Evolutionary conservation across 2,329 filamentous ascomycete species (phyloP), one percentile per base, ranked within the genome.

Genomic region (Monosporascus ibericus): DNA sequence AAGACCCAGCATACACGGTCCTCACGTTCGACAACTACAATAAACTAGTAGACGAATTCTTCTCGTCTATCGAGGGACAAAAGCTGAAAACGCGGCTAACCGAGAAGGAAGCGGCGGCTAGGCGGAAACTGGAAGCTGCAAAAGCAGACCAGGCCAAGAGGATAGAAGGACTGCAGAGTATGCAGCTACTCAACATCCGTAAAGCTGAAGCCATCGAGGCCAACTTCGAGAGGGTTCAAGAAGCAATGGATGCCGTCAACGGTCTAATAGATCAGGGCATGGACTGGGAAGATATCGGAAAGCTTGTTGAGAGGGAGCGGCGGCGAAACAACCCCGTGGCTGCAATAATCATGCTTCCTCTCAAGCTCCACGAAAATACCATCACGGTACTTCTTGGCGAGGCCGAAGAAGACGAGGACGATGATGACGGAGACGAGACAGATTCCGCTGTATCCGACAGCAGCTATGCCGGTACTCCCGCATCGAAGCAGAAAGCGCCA

Each of bases 241-340:
- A 97, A 71, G 91, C 90, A 5, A 91, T 91, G 68, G 89, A 91
- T 66, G 91, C 94, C 3, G 86, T 99, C 50, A 97, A 95, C 67
- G 89, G 90, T 1, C 75, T 97, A n/a, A 83, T 99, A 54, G 83
- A 83, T 5, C 90, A 96, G 64, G 92, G 92, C 11, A 97, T 97
- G 91, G 94, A 99, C 63, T 99, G 94, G 94, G 84, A 90, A 11
- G 88, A 96, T 59, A 92, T 97, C 62, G 90, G 82, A 9, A 88
- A 87, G 53, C 73, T 99, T 56, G 88, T 99, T 49, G 90, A 96
- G 66, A 82, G 90, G 59, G 92, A 97, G 67, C 88, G 95, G 67
- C 83, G 77, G 55, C 79, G 85, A 48, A 78, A 83, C 27, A 99
- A 99, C 59, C 83, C 89, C 0, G 91, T 99, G 7, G 94, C 94